Conservation (phyloP, 1,284 basidiomycete species). For the Ceratobasidium sp. region DNA sequence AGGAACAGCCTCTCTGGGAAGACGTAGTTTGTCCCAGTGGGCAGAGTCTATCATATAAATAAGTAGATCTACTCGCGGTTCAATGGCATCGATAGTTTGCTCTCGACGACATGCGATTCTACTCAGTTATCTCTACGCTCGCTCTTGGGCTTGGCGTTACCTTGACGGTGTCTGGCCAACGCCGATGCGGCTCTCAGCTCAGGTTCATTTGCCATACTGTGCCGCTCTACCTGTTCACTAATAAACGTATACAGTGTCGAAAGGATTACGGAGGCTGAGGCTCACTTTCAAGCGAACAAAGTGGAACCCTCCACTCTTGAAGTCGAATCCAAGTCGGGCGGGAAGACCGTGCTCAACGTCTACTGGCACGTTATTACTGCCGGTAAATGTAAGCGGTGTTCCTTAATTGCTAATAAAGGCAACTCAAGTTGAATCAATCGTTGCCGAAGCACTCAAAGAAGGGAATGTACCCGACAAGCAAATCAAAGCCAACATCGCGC, state of each 20-base stretch:
- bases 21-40: background rate
- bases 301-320: background rate
- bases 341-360: constrained; percentile 6
- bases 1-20: constrained; percentile 2
- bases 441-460: background rate
- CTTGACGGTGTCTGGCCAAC: background rate
- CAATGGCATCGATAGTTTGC: background rate
- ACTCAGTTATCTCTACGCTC: background rate
- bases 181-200: background rate
- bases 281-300: constrained; percentile 15
- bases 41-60: background rate
- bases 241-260: background rate
- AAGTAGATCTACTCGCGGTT: background rate
- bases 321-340: background rate
- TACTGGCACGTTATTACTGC: constrained; percentile 27
- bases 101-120: constrained; percentile 12
- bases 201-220: background rate
- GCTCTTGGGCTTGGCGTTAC: constrained; percentile 3
- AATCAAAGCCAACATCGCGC: constrained; percentile 3
- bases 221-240: background rate
- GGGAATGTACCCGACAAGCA: constrained; percentile 9
- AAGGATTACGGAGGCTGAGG: constrained; percentile 2
- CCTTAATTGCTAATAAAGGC: background rate
- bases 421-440: too few relatives aligned
- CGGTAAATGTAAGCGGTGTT: constrained; percentile 8